Conservation (phyloP, 148 eudicot genomes). For the Dianthus caryophyllus region DNA sequence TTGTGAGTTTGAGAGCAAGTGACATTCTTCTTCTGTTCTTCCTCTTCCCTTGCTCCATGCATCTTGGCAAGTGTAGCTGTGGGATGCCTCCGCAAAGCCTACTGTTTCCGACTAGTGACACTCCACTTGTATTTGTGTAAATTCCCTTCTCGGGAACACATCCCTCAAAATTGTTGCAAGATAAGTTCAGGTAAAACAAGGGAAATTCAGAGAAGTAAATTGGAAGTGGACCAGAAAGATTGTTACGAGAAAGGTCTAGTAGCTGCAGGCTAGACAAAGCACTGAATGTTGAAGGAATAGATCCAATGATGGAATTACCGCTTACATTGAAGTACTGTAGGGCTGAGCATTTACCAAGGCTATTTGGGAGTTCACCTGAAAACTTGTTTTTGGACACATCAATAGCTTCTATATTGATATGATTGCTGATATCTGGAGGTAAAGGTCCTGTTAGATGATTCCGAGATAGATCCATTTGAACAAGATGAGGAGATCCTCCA, state of each 20-base stretch:
- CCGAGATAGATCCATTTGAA: too few relatives aligned
- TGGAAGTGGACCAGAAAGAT: slow-evolving; percentile 37
- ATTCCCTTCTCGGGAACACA: slow-evolving; percentile 31
- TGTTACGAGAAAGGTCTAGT: slow-evolving; percentile 39
- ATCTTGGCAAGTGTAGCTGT: slow-evolving; percentile 29
- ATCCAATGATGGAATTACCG: slow-evolving; percentile 28
- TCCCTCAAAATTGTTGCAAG: slow-evolving; percentile 37
- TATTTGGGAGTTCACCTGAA: too few relatives aligned
- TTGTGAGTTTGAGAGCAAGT: not conserved
- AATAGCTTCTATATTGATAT: slow-evolving; percentile 20
- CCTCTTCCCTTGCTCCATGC: slow-evolving; percentile 8
- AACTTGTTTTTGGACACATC: too few relatives aligned
- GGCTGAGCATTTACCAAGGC: too few relatives aligned
- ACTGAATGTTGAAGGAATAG: slow-evolving; percentile 24
- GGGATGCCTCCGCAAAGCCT: slow-evolving; percentile 40
- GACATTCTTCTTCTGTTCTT: slow-evolving; percentile 1
- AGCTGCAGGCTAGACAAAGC: slow-evolving; percentile 20
- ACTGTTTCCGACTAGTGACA: slow-evolving; percentile 29
- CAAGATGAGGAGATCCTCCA: too few relatives aligned
- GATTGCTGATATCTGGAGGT: slow-evolving; percentile 23
- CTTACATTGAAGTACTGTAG: too few relatives aligned
- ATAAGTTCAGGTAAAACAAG: slow-evolving; percentile 24
- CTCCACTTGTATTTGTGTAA: slow-evolving; percentile 25
- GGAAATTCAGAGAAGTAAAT: slow-evolving; percentile 20
- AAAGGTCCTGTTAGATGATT: slow-evolving; percentile 33